Conservation (phyloP, 192 early-diverging fungal species). For the Kappamyces sp. region DNA sequence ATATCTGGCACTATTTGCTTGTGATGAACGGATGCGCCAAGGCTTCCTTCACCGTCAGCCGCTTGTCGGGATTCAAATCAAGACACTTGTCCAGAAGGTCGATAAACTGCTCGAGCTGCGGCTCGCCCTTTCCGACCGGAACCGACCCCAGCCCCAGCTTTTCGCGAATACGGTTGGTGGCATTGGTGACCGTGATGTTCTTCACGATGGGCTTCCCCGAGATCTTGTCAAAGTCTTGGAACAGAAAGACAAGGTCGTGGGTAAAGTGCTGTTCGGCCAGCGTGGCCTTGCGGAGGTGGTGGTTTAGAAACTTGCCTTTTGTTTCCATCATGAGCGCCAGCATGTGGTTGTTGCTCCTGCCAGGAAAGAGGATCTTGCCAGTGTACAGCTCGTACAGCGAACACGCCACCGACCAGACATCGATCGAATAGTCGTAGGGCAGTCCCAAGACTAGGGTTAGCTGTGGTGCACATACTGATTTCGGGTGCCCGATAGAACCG, state of each 20-base stretch:
- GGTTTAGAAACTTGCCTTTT: slow-evolving; percentile 81
- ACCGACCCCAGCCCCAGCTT: slow-evolving; percentile 69
- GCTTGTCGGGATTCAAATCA: slow-evolving; percentile 79
- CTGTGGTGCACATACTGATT: slow-evolving; percentile 60
- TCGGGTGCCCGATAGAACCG: slow-evolving; percentile 97
- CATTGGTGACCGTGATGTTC: slow-evolving; percentile 59
- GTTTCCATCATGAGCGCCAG: slow-evolving; percentile 87
- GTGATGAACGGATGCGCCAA: slow-evolving; percentile 75
- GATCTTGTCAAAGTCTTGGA: slow-evolving; percentile 53
- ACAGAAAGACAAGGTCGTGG: slow-evolving; percentile 62
- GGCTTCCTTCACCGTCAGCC: slow-evolving; percentile 80
- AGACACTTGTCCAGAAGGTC: slow-evolving; percentile 84
- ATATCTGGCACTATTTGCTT: not conserved
- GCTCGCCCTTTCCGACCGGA: slow-evolving; percentile 51
- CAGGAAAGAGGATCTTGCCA: slow-evolving; percentile 91
- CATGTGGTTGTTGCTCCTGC: slow-evolving; percentile 95
- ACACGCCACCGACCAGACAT: slow-evolving; percentile 94
- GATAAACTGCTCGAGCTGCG: slow-evolving; percentile 63
- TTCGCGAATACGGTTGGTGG: slow-evolving; percentile 27
- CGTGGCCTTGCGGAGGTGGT: slow-evolving; percentile 77
- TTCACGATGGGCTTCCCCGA: slow-evolving; percentile 51
- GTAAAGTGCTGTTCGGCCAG: slow-evolving; percentile 87
- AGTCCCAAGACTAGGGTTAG: slow-evolving; percentile 67
- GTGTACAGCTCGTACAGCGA: slow-evolving; percentile 95
- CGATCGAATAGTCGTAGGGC: slow-evolving; percentile 79